These are phyloP conservation scores for Mycena pura DNA, from an alignment of 768 basidiomycete genomes.

Conservation along the genomic window DNA sequence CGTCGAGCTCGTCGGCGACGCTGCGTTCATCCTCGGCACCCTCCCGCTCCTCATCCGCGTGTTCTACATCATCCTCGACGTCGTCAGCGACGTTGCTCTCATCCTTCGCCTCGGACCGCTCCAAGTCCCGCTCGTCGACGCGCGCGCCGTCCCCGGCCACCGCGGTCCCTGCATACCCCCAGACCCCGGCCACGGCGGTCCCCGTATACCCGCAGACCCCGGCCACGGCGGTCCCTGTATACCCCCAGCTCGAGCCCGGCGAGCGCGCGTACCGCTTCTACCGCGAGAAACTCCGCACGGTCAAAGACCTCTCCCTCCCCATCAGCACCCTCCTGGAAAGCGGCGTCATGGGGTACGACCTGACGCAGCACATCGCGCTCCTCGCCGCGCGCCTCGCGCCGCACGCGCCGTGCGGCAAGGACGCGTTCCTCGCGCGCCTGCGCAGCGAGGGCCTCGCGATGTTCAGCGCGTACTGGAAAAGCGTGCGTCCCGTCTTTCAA, in stretches of 20 bases:
- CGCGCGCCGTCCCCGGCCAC: no score
- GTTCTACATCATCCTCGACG: no score
- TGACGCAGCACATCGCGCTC: background rate
- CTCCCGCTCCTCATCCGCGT: no score
- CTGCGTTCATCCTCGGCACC: no score
- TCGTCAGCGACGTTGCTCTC: no score
- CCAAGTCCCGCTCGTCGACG: no score
- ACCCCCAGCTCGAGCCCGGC: background rate
- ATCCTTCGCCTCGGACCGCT: no score
- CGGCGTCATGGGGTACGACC: background rate
- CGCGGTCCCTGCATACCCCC: no score
- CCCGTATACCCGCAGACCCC: no score
- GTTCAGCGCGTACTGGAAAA: background rate
- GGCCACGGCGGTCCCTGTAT: background rate
- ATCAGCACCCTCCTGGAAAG: background rate
- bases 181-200: no score
- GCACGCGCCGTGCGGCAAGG: background rate
- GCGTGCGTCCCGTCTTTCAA: background rate
- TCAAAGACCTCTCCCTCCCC: background rate
- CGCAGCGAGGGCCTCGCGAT: background rate
- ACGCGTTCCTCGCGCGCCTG: background rate
- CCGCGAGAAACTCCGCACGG: background rate
- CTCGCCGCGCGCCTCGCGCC: background rate
- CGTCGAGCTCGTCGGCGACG: no score
- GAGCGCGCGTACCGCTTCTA: slow-evolving; percentile 2